These are phyloP conservation scores for Globisporangium alternatum DNA, from an alignment of 352 stramenopile genomes.

Conservation along the genomic window DNA sequence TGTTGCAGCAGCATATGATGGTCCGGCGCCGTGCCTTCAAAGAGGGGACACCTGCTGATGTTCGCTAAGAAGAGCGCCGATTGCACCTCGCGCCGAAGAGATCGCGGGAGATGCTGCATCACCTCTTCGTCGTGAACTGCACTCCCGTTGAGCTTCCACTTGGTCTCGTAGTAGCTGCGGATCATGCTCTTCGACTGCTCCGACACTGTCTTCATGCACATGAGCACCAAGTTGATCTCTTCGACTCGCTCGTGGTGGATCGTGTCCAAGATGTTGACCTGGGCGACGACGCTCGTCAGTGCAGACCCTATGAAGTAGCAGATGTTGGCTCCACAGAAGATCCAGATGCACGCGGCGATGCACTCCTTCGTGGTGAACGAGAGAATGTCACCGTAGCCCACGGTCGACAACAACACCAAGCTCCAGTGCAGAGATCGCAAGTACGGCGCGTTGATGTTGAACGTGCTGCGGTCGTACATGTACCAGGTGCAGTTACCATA, in stretches of 20 bases:
- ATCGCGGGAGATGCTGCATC: constrained; percentile 41
- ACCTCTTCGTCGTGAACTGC: constrained; percentile 50
- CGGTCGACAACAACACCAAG: constrained; percentile 66
- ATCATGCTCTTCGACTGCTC: constrained; percentile 50
- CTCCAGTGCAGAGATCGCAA: constrained; percentile 68
- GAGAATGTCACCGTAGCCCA: constrained; percentile 49
- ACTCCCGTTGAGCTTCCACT: constrained; percentile 72
- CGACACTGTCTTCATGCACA: constrained; percentile 37
- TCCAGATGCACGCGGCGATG: constrained; percentile 57
- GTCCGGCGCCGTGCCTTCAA: constrained; percentile 14
- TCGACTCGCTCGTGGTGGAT: constrained; percentile 55
- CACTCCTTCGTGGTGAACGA: constrained; percentile 36
- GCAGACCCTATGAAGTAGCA: constrained; percentile 68
- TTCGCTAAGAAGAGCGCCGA: constrained; percentile 36
- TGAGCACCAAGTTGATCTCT: constrained; percentile 57
- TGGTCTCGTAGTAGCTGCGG: constrained; percentile 64
- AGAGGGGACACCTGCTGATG: constrained; percentile 31
- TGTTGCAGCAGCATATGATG: constrained; percentile 29
- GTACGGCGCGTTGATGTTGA: constrained; percentile 58
- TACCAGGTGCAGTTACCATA: constrained; percentile 75
- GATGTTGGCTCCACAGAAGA: constrained; percentile 69
- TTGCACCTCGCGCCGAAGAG: constrained; percentile 32
- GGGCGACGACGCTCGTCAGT: constrained; percentile 51
- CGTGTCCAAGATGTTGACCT: constrained; percentile 43
- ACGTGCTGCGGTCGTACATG: constrained; percentile 63